A percentile compares a stretch with the other conserved stretches of the same genome.
phyloP scores from a whole-genome alignment of 371 early-diverging fungal species.

The Mortierella sp. region DNA sequence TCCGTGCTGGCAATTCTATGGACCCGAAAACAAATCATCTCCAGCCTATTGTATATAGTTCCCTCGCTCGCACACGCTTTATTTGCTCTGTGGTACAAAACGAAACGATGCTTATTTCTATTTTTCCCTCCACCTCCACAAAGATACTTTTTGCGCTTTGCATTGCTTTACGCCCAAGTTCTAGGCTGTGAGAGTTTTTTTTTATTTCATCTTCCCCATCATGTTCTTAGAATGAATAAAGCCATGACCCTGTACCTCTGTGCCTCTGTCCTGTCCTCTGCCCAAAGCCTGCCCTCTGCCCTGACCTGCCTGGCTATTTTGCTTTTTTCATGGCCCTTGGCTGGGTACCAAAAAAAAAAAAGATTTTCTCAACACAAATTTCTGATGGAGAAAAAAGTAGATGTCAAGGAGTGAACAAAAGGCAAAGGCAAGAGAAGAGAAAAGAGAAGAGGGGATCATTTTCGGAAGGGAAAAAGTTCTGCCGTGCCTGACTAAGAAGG shows the following conservation, averaged over 20 bases:
- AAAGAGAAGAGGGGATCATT: neutral
- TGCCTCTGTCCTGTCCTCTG: too few species aligned
- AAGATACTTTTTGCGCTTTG: neutral
- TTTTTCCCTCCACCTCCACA: neutral
- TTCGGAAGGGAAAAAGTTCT: neutral
- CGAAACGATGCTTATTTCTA: neutral
- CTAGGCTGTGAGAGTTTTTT: too few species aligned
- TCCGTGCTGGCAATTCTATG: slow-evolving; percentile 12
- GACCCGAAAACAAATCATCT: neutral
- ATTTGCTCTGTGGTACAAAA: neutral
- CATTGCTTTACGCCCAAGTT: slow-evolving; percentile 3
- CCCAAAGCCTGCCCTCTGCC: too few species aligned
- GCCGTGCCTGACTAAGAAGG: neutral
- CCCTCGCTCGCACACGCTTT: too few species aligned
- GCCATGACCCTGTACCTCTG: too few species aligned
- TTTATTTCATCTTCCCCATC: neutral
- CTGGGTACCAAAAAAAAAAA: slow-evolving; percentile 2
- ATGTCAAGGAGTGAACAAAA: neutral
- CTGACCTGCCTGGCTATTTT: too few species aligned
- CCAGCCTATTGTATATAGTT: too few species aligned
- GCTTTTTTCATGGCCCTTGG: too few species aligned
- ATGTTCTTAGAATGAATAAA: too few species aligned
- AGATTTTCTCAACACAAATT: too few species aligned
- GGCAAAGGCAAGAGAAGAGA: neutral
- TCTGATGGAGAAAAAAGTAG: neutral